Conservation (phyloP, 805 yeast species). For the Blastobotrys parvus region DNA sequence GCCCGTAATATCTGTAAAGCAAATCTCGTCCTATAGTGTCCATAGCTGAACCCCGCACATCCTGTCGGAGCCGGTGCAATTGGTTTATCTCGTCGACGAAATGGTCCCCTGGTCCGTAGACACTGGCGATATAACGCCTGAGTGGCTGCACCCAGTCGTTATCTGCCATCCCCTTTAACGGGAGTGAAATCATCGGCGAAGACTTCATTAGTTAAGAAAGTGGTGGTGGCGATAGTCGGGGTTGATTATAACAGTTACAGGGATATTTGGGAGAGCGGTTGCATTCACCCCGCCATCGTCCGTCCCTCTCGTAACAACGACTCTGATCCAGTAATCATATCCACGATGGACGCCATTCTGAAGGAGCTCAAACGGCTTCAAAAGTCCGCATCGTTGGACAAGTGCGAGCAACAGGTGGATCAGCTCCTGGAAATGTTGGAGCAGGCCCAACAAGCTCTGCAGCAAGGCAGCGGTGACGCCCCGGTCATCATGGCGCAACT, state of each 20-base stretch:
- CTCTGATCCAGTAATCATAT: too few relatives aligned
- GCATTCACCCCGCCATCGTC: background rate
- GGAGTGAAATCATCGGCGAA: slow-evolving; percentile 26
- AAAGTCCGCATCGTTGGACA: slow-evolving; percentile 25
- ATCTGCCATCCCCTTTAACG: slow-evolving; percentile 41
- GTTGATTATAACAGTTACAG: background rate
- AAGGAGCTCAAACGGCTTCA: slow-evolving; percentile 28
- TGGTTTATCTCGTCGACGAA: slow-evolving; percentile 47
- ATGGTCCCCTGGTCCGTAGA: slow-evolving; percentile 56
- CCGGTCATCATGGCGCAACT: slow-evolving; percentile 13
- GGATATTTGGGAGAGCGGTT: too few relatives aligned
- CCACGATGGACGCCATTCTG: slow-evolving; percentile 25
- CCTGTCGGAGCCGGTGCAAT: slow-evolving; percentile 53
- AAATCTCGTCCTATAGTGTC: slow-evolving; percentile 43
- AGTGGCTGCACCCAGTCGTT: slow-evolving; percentile 62
- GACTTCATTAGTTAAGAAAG: slow-evolving; percentile 10
- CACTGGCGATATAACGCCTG: slow-evolving; percentile 44
- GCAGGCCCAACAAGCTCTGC: slow-evolving; percentile 20
- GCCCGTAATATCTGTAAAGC: slow-evolving; percentile 67
- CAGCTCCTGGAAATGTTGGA: slow-evolving; percentile 22
- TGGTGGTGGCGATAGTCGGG: background rate
- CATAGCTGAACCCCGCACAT: slow-evolving; percentile 41
- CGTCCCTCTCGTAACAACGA: background rate
- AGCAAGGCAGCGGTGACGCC: slow-evolving; percentile 5
- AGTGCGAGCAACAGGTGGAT: slow-evolving; percentile 26